Conservation (phyloP, 2,329 filamentous ascomycete species). For the Colletotrichum liaoningense region DNA sequence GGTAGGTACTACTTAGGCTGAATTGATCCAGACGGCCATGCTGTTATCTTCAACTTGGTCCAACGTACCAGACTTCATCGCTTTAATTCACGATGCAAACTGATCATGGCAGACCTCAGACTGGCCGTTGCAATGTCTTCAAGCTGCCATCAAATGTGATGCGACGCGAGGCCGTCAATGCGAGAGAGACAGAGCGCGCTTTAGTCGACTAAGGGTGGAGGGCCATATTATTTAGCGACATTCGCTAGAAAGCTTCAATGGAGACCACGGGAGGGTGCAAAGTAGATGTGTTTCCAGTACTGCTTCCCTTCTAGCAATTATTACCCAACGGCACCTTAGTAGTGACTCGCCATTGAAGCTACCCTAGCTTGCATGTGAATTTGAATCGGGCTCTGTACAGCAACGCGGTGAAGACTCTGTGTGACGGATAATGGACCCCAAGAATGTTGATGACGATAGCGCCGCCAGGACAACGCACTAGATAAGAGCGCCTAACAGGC, state of each 20-base stretch:
- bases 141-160: no score
- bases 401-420: not conserved
- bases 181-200: no score
- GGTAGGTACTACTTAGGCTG: not conserved
- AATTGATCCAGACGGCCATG: not conserved
- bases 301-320: not conserved
- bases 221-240: no score
- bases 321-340: no score
- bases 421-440: not conserved
- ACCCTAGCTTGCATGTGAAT: no score
- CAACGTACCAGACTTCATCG: not conserved
- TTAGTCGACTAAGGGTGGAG: no score
- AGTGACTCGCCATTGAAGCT: no score
- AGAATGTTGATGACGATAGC: not conserved
- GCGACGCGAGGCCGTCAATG: no score
- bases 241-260: no score
- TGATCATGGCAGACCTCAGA: not conserved
- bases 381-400: not conserved
- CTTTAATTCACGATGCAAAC: not conserved
- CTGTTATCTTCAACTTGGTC: not conserved
- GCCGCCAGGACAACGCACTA: not conserved
- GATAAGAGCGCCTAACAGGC: not conserved
- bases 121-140: not conserved
- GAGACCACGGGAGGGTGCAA: no score
- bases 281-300: no score